Evolutionary conservation across 768 basidiomycete genomes (phyloP), one percentile per base, ranked within the genome.

Genomic region (Megacollybia marginata): DNA sequence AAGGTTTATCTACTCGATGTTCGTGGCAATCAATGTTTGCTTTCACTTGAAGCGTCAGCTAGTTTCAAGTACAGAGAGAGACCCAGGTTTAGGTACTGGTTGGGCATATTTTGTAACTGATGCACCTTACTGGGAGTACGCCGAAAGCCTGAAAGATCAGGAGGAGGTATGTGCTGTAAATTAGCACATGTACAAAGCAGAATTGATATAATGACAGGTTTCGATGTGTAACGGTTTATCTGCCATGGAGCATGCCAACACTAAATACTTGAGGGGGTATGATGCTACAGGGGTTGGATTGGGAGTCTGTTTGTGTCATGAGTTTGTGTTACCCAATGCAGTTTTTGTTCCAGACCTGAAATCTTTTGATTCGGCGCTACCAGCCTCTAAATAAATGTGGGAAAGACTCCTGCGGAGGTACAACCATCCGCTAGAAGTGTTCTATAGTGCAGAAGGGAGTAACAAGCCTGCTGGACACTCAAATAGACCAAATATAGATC

Each of bases 221-320:
- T n/a, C n/a, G n/a, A n/a, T n/a, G n/a, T 47, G 31, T 28, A 45
- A 32, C 4, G 50, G 47, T 28, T 23, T 51, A 28, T 35, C 19
- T 8, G 48, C 47, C 9, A 13, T 51, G 16, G 48, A 51, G 18
- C 50, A 51, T 32, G 54, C 54, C 0, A 53, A 55, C 12, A 55
- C 48, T 0, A 54, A 35, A 33, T n/a, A 12, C 1, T 44, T 33
- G 2, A 15, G 12, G 15, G 54, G 54, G 8, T 35, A 51, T 0
- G 47, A 52, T 11, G 48, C 48, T 2, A 60, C 55, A 12, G 59
- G 61, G 5, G 44, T 57, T 1, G 52, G 48, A 3, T 50, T 52
- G 0, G 23, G 28, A 6, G 33, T 35, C 1, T 60, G 59, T 31
- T 42, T 35, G 1, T 12, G 57, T 0, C 59, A 60, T 50, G 44